Percentiles rank a stretch among this genome's conserved stretches.
Evolutionary conservation across 1,284 basidiomycete species (phyloP).

Genomic region (Cutaneotrichosporon cavernicola): DNA sequence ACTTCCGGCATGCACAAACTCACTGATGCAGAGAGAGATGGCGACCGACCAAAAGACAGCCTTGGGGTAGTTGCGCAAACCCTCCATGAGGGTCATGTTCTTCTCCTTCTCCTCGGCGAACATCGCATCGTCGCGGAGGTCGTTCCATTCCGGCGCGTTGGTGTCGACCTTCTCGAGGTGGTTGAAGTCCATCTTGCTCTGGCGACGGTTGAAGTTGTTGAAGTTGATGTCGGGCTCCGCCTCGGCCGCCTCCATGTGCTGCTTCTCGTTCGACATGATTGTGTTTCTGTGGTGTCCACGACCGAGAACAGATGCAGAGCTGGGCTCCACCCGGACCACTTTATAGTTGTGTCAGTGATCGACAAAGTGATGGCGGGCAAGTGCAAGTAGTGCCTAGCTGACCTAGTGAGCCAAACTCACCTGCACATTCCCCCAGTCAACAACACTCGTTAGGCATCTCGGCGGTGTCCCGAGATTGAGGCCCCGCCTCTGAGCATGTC

Average conservation of each 20-base stretch:
- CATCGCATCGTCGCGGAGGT: constrained; percentile 23
- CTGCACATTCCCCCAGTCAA: not conserved
- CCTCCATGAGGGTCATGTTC: constrained; percentile 17
- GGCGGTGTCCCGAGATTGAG: not conserved
- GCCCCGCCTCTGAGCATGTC: not conserved
- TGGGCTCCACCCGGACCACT: not conserved
- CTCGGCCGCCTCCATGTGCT: not conserved
- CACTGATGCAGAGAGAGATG: constrained; percentile 23
- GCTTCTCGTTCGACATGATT: not conserved
- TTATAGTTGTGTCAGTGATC: not conserved
- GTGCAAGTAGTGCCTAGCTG: not conserved
- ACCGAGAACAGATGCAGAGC: not conserved
- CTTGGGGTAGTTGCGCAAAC: constrained; percentile 22
- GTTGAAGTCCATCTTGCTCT: not conserved
- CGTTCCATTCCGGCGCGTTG: not conserved
- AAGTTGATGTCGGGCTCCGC: not conserved
- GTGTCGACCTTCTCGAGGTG: constrained; percentile 2
- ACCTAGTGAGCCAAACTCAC: not conserved
- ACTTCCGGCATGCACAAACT: not conserved
- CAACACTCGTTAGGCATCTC: not conserved
- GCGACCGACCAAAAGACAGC: constrained; percentile 27
- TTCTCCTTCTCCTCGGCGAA: constrained; percentile 21
- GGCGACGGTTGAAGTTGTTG: not conserved
- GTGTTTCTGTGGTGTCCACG: not conserved
- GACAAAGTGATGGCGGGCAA: not conserved